These are phyloP conservation scores for Gracilaria domingensis DNA, from an alignment of 23 red algal genomes.

Conservation along the genomic window DNA sequence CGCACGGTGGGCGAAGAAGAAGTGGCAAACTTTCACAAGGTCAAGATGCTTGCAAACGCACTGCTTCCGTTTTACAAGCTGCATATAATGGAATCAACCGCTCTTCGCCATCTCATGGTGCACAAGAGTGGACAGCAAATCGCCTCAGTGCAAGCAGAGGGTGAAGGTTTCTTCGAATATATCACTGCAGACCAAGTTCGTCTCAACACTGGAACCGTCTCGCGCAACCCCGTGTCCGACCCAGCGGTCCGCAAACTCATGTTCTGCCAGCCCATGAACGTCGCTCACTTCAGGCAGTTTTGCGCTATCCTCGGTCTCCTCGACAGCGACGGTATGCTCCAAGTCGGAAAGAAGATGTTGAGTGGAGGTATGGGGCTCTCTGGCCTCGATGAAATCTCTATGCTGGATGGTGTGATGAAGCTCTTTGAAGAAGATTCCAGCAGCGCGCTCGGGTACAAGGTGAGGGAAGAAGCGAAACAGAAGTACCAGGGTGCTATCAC, in stretches of 20 bases:
- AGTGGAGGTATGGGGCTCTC: constrained; percentile 54
- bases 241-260: neutral
- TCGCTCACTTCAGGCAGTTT: neutral
- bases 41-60: constrained; percentile 1
- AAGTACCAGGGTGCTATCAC: constrained; percentile 46
- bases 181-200: constrained; percentile 9
- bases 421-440: constrained; percentile 47
- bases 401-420: constrained; percentile 38
- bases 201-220: constrained; percentile 38
- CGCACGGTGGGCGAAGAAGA: constrained; percentile 59
- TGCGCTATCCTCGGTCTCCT: constrained; percentile 3
- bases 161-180: neutral
- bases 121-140: neutral
- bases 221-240: constrained; percentile 12
- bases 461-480: constrained; percentile 35
- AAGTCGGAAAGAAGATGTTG: constrained; percentile 9
- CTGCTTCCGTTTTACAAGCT: constrained; percentile 38
- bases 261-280: constrained; percentile 67
- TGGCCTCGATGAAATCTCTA: constrained; percentile 33
- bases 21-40: neutral
- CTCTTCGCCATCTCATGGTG: neutral
- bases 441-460: constrained; percentile 32
- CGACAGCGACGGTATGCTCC: neutral
- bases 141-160: neutral
- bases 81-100: neutral